phyloP scores from a whole-genome alignment of 768 basidiomycete species.

The Auriscalpium vulgare region DNA sequence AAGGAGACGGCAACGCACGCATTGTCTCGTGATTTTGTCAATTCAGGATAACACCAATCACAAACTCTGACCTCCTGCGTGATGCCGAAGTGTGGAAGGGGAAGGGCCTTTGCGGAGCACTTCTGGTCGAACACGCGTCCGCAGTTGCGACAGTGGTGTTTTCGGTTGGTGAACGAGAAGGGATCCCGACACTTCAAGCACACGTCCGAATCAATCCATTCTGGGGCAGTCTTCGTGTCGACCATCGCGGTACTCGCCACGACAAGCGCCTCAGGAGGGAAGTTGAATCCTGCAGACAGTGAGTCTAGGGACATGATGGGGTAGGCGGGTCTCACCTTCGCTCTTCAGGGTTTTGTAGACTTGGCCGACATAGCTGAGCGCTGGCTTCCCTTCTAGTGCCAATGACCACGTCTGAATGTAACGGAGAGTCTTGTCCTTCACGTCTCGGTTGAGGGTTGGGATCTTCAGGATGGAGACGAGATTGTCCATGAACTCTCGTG shows the following conservation, averaged over 20 bases:
- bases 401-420: conserved; percentile 91
- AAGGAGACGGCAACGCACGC: conserved; percentile 30
- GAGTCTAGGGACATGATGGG: not conserved
- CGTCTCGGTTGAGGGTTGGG: conserved; percentile 68
- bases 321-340: conserved; percentile 49
- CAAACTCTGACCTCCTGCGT: conserved; percentile 90
- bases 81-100: conserved; percentile 91
- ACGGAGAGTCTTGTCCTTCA: conserved; percentile 71
- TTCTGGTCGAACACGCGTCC: conserved; percentile 93
- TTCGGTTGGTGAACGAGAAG: conserved; percentile 93
- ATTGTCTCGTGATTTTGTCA: conserved; percentile 56
- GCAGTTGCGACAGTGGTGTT: conserved; percentile 98
- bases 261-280: conserved; percentile 72
- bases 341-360: conserved; percentile 68
- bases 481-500: conserved; percentile 91
- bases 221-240: conserved; percentile 85
- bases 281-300: conserved; percentile 54
- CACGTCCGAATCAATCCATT: conserved; percentile 95
- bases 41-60: conserved; percentile 79
- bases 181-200: conserved; percentile 88
- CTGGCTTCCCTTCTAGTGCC: conserved; percentile 76
- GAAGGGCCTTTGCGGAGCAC: conserved; percentile 78
- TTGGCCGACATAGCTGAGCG: conserved; percentile 66
- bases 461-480: conserved; percentile 82
- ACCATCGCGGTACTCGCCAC: conserved; percentile 77